Base-by-base conservation (phyloP, 139 green algal species). In the Volvox africanus region DNA sequence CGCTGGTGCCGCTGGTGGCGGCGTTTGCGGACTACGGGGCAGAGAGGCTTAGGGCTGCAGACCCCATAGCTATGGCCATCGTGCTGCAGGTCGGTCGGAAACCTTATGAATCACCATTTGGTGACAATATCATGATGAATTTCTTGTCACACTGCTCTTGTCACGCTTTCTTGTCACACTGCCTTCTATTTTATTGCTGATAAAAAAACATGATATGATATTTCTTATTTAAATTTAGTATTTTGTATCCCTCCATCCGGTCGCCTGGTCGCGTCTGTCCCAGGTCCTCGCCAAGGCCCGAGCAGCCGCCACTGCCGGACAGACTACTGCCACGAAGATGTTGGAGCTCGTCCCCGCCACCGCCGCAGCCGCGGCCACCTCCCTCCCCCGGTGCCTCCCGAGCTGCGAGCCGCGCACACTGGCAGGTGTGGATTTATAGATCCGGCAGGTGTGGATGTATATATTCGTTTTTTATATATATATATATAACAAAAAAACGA, bases 11-110 rank as follows among this genome's bases (percentile, higher is more conserved):
- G 50, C 80, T 86, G 50, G 80, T 55, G 26, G 24, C 80, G 32
- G 50, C 50, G 26, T 71, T 86, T 18, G 50, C n/a, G 24, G 80
- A 86, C 80, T 86, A 86, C 13, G 80, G 80, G 24, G 80, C 80
- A 24, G 80, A 86, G 80, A 13, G 80, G 80, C 50, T 86, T n/a
- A 37, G 80, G 50, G 50, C 12, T 28, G 50, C 26, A 30, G 80
- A 86, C 37, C 17, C 50, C 2, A 86, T 86, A 44, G 26, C 80
- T 0, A 44, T 71, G 50, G 44, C 80, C 17, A 73, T 61, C 14
- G 22, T 71, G 50, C 12, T 86, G 80, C 80, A 86, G 80, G 80
- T 86, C 26, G 30, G 80, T 67, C 21, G 71, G n/a, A n/a, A n/a
- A n/a, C n/a, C n/a, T n/a, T n/a, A n/a, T n/a, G n/a, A n/a, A n/a